Evolutionary conservation across 345 rosid species (phyloP).

Genomic region (Raphanus sativus): DNA sequence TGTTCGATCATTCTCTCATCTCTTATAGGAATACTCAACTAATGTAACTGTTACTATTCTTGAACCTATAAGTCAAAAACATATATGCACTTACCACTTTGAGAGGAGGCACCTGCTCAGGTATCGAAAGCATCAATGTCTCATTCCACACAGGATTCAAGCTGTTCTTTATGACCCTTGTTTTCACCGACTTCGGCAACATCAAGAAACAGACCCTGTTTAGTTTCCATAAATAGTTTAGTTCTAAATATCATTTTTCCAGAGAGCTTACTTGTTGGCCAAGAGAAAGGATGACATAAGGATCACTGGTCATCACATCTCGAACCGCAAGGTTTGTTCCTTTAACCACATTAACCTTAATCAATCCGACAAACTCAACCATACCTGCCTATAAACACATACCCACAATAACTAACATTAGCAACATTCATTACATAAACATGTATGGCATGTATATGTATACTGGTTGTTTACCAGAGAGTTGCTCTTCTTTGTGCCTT

Average conservation of each 20-base stretch:
- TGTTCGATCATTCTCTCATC: not conserved
- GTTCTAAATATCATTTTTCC: not conserved
- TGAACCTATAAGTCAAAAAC: not conserved
- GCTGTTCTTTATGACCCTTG: constrained; percentile 89
- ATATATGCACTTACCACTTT: constrained; percentile 65
- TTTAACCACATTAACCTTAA: constrained; percentile 91
- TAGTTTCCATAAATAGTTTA: constrained; percentile 8
- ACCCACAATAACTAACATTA: constrained; percentile 13
- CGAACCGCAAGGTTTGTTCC: constrained; percentile 94
- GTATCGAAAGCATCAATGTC: constrained; percentile 88
- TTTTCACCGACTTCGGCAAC: constrained; percentile 72
- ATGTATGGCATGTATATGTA: not conserved
- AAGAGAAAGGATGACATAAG: constrained; percentile 81
- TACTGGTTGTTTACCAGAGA: constrained; percentile 54
- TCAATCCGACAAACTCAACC: constrained; percentile 94
- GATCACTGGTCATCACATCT: constrained; percentile 88
- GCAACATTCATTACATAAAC: constrained; percentile 1
- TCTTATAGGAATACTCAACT: not conserved
- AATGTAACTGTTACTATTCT: not conserved
- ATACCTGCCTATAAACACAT: constrained; percentile 73
- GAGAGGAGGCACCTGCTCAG: constrained; percentile 81
- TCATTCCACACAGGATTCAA: constrained; percentile 99
- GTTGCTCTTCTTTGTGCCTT: constrained; percentile 62
- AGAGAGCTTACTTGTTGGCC: constrained; percentile 78
- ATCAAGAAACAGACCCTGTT: not conserved